These are phyloP conservation scores for Penicillium sp. DNA, from an alignment of 2,329 filamentous ascomycete genomes.

Conservation along the genomic window DNA sequence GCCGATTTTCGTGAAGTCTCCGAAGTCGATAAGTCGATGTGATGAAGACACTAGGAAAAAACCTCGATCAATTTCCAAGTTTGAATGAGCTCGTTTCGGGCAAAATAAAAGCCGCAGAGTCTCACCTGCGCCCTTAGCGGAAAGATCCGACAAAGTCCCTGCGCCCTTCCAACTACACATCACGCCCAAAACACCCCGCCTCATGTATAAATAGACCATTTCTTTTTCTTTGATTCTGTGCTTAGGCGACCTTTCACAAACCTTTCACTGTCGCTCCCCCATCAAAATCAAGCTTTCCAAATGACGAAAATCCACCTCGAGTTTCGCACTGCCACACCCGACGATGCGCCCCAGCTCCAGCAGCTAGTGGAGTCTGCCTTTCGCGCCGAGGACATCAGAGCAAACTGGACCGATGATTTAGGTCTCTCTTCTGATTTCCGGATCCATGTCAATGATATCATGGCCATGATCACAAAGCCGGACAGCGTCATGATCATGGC, in stretches of 20 bases:
- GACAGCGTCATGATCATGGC: slow-evolving; percentile 31
- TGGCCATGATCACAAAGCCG: slow-evolving; percentile 27
- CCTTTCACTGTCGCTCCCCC: neutral
- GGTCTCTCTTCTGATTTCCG: slow-evolving; percentile 28
- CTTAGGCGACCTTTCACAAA: neutral
- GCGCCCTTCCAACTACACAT: slow-evolving; percentile 4
- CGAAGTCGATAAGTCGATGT: too few species aligned
- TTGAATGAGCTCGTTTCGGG: too few species aligned
- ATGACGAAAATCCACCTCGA: slow-evolving; percentile 25
- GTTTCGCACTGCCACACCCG: slow-evolving; percentile 41
- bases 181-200: neutral
- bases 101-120: too few species aligned
- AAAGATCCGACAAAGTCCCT: neutral
- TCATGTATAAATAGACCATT: neutral
- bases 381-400: slow-evolving; percentile 40
- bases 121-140: neutral
- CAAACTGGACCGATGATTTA: slow-evolving; percentile 39
- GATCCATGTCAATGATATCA: slow-evolving; percentile 24
- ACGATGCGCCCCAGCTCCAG: slow-evolving; percentile 41
- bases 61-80: too few species aligned
- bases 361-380: slow-evolving; percentile 45
- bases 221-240: neutral
- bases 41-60: too few species aligned
- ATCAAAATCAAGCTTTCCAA: neutral
- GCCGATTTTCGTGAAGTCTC: too few species aligned